Base-by-base conservation (phyloP, 2,329 filamentous ascomycete species). In the Podosphaera fusca region DNA sequence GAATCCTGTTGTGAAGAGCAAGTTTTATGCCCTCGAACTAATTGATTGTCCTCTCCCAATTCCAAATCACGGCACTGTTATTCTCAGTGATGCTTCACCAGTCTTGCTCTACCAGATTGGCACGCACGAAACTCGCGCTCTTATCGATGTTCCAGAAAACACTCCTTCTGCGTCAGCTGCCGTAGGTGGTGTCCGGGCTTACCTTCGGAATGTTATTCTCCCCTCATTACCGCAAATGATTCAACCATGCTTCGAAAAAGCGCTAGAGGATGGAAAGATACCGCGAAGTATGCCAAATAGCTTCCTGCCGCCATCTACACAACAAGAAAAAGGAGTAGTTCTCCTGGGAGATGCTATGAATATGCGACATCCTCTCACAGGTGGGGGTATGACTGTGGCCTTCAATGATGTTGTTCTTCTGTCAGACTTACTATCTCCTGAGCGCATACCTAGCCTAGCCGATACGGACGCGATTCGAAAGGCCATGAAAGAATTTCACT, bases 351-450 rank as follows among this genome's bases (percentile, higher is more conserved):
- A 98, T 68, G 90, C 92, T 12, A 83, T 94, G 76, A 98, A 98
- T 73, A 98, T 98, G 92, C 85, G 92, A n/a, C 92, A 98, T 71
- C 92, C 92, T 1, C 76, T 98, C 10, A 98, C 92, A 0, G 92
- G 92, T 56, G 92, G 92, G 62, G 92, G 92, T 64, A 98, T 98
- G 92, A 96, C 90, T 0, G 92, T 96, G 1, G 92, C 87, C 1
- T 85, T 98, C 70, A 94, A 90, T 71, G 92, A 98, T 67, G 89
- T 86, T 1, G 77, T 92, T 9, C 70, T 94, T 1, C 76, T 98
- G 33, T 74, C 84, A 0, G 76, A 83, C 7, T 73, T 95, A 30
- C 78, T 98, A 1, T 74, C 79, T 42, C 88, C 87, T 0, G 71
- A 76, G 45, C 70, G 72, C 6, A 76, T 95, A 0, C 82, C 85